phyloP scores from a whole-genome alignment of 805 yeast genomes.

The Saturnispora besseyi region DNA sequence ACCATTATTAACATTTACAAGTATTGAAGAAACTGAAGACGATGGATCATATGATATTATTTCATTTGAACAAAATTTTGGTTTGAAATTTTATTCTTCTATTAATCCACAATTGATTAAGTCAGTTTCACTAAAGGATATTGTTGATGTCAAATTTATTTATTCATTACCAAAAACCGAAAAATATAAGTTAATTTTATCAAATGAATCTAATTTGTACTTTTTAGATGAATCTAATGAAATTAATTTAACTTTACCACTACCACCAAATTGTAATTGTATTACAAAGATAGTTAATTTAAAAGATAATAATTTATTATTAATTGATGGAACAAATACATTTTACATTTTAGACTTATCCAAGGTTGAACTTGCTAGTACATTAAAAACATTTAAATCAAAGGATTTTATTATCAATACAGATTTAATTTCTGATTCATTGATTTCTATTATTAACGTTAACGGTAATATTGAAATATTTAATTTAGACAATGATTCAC shows the following conservation, averaged over 20 bases:
- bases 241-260: slow-evolving; percentile 13
- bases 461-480: slow-evolving; percentile 22
- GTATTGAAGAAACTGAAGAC: neutral
- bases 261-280: slow-evolving; percentile 2
- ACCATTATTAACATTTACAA: slow-evolving; percentile 21
- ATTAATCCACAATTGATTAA: slow-evolving; percentile 17
- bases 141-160: slow-evolving; percentile 9
- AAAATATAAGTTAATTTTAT: slow-evolving; percentile 4
- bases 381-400: slow-evolving; percentile 22
- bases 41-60: slow-evolving; percentile 15
- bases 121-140: slow-evolving; percentile 15
- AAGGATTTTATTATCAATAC: slow-evolving; percentile 15
- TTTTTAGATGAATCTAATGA: slow-evolving; percentile 6
- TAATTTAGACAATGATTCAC: slow-evolving; percentile 6
- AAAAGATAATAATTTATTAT: neutral
- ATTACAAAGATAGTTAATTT: neutral
- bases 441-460: slow-evolving; percentile 1
- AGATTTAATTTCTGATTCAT: slow-evolving; percentile 2
- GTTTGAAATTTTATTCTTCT: slow-evolving; percentile 19
- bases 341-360: slow-evolving; percentile 18
- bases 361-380: slow-evolving; percentile 23
- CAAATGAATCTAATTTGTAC: slow-evolving; percentile 7
- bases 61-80: slow-evolving; percentile 25
- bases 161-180: neutral
- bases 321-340: neutral